Evolutionary conservation across 345 rosid genomes (phyloP), one percentile per base, ranked within the genome.

Genomic region (Turnera subulata): DNA sequence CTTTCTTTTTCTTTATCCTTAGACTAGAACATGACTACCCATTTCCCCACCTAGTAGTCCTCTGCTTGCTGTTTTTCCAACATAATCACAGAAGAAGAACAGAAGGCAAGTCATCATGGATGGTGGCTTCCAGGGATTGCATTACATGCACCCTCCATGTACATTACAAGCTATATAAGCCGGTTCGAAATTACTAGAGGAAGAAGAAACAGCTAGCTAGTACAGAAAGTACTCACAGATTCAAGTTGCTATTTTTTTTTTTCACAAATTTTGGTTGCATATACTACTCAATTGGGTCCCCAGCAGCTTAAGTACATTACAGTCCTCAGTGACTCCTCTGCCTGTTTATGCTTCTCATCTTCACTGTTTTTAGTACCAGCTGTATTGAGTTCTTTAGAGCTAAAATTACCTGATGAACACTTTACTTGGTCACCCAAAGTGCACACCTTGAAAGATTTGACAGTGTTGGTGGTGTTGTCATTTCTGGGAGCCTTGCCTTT

Each of bases 271-370:
- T n/a, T n/a, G n/a, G n/a, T n/a, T n/a, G n/a, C n/a, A 19, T 20
- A 13, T 26, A 56, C 32, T 20, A 71, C 35, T 26, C 10, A 23
- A 15, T 77, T 73, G 26, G 78, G 75, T 37, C 78, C 76, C 75
- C 81, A 69, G 58, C 70, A 69, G 66, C 75, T 73, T 50, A 73
- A 63, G 54, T 66, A 77, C 78, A 77, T 73, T 42, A 77, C 76
- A 22, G 73, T 77, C 65, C 81, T 32, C 25, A 77, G 68, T 4
- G 81, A 73, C 50, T 77, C 81, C 60, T 73, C 74, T 8, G 79
- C 64, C 61, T 74, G 64, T 52, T 71, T 59, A 59, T 46, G 55
- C 73, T 58, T 71, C 22, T 40, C 39, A 23, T 44, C 62, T 19
- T 49, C 40, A 2, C 46, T 26, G 3, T 19, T 65, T 45, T 50